These are phyloP conservation scores for Lachnellula cervina DNA, from an alignment of 2,329 filamentous ascomycete species.

Conservation along the genomic window DNA sequence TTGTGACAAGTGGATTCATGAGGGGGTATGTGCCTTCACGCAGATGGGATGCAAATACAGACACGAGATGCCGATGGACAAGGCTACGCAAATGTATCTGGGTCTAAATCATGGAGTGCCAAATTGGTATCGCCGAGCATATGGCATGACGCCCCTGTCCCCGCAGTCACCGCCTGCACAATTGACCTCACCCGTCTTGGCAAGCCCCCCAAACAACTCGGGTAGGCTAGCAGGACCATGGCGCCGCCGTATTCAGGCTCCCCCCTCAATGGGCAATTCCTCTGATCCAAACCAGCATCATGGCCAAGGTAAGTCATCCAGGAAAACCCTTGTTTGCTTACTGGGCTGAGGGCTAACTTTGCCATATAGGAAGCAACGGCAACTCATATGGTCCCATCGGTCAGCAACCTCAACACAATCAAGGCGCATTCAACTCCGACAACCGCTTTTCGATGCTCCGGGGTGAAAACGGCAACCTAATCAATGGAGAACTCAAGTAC, in stretches of 20 bases:
- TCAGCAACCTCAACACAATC: neutral
- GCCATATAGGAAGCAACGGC: neutral
- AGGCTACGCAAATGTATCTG: constrained; percentile 59
- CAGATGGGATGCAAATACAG: constrained; percentile 86
- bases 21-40: constrained; percentile 77
- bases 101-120: constrained; percentile 66
- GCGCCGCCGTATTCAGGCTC: constrained; percentile 5
- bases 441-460: neutral
- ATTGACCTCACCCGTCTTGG: neutral
- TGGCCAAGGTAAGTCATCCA: neutral
- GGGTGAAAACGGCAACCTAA: neutral
- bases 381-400: neutral
- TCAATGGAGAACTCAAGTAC: neutral
- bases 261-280: neutral
- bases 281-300: neutral
- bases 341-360: neutral
- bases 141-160: constrained; percentile 1
- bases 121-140: constrained; percentile 41
- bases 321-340: neutral
- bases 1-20: constrained; percentile 86
- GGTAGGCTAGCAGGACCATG: constrained; percentile 4
- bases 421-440: neutral
- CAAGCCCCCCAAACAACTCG: neutral
- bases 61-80: constrained; percentile 79
- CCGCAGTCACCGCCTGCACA: neutral